phyloP scores from a whole-genome alignment of 176 grass and related monocot genomes.

The Areca catechu region DNA sequence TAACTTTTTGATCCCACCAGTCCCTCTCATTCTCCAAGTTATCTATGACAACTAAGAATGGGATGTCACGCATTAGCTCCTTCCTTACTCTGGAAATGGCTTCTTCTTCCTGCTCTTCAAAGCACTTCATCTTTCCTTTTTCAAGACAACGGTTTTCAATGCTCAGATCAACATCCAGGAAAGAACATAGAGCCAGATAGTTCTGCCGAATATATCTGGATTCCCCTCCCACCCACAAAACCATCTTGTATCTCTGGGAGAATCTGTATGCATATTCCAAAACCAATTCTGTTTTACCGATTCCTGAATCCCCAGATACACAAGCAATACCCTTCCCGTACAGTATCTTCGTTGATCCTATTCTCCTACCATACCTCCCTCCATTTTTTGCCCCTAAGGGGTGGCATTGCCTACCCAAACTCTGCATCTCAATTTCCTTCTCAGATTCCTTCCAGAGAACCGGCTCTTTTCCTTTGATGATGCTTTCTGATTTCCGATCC shows the following conservation, averaged over 20 bases:
- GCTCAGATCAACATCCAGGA: constrained; percentile 65
- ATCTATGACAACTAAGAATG: constrained; percentile 86
- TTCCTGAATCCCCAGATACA: constrained; percentile 89
- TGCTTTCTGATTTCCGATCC: constrained; percentile 29
- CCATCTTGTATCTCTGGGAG: constrained; percentile 86
- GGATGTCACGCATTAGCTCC: constrained; percentile 79
- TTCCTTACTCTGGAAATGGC: constrained; percentile 67
- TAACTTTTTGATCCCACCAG: constrained; percentile 84
- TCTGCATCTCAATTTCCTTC: constrained; percentile 96
- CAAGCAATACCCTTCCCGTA: constrained; percentile 96
- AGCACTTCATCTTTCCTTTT: constrained; percentile 70
- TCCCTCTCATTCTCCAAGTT: constrained; percentile 92
- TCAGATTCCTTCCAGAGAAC: constrained; percentile 88
- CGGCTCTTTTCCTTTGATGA: constrained; percentile 69
- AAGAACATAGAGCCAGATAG: constrained; percentile 50
- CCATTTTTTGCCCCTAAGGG: constrained; percentile 39
- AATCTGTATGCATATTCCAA: constrained; percentile 96
- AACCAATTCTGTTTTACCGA: constrained; percentile 90
- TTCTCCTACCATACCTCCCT: constrained; percentile 39
- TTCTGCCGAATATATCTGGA: constrained; percentile 76
- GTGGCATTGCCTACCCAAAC: constrained; percentile 27
- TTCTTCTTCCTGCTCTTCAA: constrained; percentile 95
- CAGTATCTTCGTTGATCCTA: constrained; percentile 62
- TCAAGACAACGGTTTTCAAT: constrained; percentile 52
- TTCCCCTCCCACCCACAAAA: constrained; percentile 91